Percentiles rank a stretch among this genome's conserved stretches.
These are phyloP conservation scores for Anthoceros angustus DNA, from an alignment of 225 moss, liverwort and hornwort genomes.

Conservation along the genomic window DNA sequence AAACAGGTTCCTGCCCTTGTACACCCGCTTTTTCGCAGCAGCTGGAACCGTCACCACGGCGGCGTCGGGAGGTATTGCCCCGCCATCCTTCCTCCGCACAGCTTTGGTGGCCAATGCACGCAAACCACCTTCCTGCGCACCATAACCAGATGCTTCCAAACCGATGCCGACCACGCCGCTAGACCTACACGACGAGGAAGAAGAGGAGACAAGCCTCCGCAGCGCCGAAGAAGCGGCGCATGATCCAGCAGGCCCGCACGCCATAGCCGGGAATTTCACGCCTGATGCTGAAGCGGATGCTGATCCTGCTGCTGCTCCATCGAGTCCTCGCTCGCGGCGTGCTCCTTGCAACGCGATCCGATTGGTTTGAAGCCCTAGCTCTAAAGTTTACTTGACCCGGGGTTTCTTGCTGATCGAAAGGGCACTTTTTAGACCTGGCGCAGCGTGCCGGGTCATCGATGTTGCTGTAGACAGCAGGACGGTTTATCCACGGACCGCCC, in stretches of 20 bases:
- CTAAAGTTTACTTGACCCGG: neutral
- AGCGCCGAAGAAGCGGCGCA: neutral
- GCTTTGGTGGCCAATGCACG: conserved; percentile 2
- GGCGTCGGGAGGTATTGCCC: neutral
- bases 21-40: conserved; percentile 9
- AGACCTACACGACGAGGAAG: no score
- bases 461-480: no score
- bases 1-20: conserved; percentile 26
- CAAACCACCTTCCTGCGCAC: neutral
- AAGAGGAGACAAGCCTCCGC: neutral
- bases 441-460: neutral
- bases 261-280: neutral
- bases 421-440: neutral
- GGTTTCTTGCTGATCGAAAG: neutral
- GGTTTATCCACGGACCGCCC: no score
- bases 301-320: no score
- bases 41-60: neutral
- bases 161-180: neutral
- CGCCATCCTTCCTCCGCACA: neutral
- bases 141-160: neutral
- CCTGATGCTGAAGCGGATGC: no score
- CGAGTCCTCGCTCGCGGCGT: no score
- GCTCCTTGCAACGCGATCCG: no score
- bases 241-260: neutral
- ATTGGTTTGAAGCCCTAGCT: neutral